Evolutionary conservation across 257 asterid genomes (phyloP).

Genomic region (Echites panduratus): DNA sequence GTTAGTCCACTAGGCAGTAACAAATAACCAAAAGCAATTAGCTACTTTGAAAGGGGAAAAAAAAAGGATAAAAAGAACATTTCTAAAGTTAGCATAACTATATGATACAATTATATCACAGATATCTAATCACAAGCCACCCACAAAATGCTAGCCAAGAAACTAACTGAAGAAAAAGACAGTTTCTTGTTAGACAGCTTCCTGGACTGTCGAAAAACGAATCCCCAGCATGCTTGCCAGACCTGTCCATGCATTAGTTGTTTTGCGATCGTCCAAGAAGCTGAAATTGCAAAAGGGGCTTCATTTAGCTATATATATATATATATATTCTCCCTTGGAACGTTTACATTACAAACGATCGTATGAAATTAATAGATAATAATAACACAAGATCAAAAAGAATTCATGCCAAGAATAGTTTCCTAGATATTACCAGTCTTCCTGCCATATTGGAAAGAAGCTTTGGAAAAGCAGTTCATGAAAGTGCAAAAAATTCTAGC

Average conservation of each 20-base stretch:
- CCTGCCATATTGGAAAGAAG: background rate
- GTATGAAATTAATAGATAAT: too few species aligned
- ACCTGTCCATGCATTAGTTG: background rate
- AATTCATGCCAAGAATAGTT: background rate
- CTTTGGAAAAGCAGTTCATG: background rate
- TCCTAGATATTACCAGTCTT: background rate
- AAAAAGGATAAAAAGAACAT: too few species aligned
- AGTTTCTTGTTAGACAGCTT: background rate
- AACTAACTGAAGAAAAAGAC: background rate
- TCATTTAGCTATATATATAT: background rate
- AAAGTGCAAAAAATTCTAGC: background rate
- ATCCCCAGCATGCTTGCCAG: background rate
- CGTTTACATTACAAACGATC: background rate
- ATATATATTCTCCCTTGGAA: background rate
- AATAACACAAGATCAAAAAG: too few species aligned
- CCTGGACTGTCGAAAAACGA: too few species aligned
- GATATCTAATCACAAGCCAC: background rate
- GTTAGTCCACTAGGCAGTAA: too few species aligned
- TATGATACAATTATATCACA: background rate
- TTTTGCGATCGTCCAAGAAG: background rate
- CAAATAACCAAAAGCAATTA: too few species aligned
- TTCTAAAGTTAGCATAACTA: too few species aligned
- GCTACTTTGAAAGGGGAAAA: too few species aligned
- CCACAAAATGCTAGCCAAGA: background rate
- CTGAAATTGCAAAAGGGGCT: background rate